These are phyloP conservation scores for Penicilliopsis zonata DNA, from an alignment of 495 filamentous ascomycete species.

Conservation along the genomic window DNA sequence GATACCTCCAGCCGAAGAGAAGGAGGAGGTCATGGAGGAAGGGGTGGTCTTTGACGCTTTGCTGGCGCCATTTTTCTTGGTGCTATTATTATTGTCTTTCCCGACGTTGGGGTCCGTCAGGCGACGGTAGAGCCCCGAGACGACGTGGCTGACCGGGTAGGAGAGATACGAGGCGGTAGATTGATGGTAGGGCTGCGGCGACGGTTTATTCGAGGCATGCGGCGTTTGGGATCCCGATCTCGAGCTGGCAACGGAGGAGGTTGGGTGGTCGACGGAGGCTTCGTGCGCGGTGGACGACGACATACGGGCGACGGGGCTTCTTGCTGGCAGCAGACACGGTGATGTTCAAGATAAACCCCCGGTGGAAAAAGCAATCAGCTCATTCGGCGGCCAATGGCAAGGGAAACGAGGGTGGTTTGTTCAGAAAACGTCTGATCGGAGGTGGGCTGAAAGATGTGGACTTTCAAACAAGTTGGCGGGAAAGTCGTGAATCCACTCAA, in stretches of 20 bases:
- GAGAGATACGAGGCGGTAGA: constrained; percentile 39
- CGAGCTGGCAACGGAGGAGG: constrained; percentile 17
- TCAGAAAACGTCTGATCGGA: too few species aligned
- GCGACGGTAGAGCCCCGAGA: constrained; percentile 40
- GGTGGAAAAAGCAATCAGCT: too few species aligned
- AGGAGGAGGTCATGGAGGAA: constrained; percentile 15
- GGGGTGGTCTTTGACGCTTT: too few species aligned
- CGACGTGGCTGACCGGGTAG: constrained; percentile 42
- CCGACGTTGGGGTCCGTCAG: constrained; percentile 30
- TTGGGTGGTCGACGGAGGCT: constrained; percentile 8
- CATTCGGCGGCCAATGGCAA: too few species aligned
- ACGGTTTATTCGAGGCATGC: constrained; percentile 11
- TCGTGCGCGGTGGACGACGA: constrained; percentile 5
- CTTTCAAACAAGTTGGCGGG: too few species aligned
- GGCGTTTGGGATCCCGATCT: constrained; percentile 22
- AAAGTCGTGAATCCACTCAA: too few species aligned
- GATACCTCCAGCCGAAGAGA: constrained; percentile 14
- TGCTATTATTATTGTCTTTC: constrained; percentile 7
- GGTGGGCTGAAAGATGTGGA: too few species aligned
- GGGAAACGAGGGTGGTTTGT: too few species aligned
- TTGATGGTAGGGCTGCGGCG: constrained; percentile 12
- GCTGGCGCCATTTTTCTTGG: too few species aligned
- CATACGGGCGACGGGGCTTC: constrained; percentile 1
- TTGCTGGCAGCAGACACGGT: neutral
- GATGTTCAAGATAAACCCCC: neutral